Evolutionary conservation across 2,329 filamentous ascomycete species (phyloP), one percentile per base, ranked within the genome.

Genomic region (Fusarium denticulatum): DNA sequence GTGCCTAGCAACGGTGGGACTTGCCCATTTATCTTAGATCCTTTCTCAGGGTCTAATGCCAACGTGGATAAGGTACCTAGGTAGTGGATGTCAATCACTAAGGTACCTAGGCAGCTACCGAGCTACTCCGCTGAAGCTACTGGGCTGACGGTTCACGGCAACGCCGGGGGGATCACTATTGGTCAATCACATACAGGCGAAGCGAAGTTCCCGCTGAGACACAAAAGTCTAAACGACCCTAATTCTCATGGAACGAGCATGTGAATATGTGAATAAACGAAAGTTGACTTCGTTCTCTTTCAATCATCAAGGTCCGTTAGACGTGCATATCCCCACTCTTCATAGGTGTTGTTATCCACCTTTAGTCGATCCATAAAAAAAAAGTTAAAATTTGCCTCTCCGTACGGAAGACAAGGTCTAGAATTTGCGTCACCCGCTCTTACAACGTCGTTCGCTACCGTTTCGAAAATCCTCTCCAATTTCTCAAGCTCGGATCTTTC

Each of bases 1-100:
- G 37, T 39, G 64, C 68, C 62, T 50, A 56, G 63, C 68, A 72
- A 72, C 53, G 42, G 71, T 45, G 71, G 66, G 59, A 64, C 61
- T 64, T 46, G 57, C 53, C 46, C 45, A 67, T 64, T 67, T 70
- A 70, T 70, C 60, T 56, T 56, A 60, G 42, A 66, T 57, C 45
- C 52, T 55, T 30, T 49, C 34, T 49, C 34, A 40, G 30, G 56
- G 59, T 72, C 49, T 64, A 60, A 47, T 34, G 32, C 45, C 12
- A 26, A 32, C 26, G 22, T 32, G 32, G 37, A 39, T 28, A 37
- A 36, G 34, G 34, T 34, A 34, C 32, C 28, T 28, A 30, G 28
- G 28, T 39, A 53, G 50, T 53, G 50, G 50, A 28, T 40, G 50
- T 18, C 34, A 55, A 55, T 40, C 50, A 39, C 14, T 28, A 37